Conservation (phyloP, 257 asterid genomes). For the Nicotiana attenuata region DNA sequence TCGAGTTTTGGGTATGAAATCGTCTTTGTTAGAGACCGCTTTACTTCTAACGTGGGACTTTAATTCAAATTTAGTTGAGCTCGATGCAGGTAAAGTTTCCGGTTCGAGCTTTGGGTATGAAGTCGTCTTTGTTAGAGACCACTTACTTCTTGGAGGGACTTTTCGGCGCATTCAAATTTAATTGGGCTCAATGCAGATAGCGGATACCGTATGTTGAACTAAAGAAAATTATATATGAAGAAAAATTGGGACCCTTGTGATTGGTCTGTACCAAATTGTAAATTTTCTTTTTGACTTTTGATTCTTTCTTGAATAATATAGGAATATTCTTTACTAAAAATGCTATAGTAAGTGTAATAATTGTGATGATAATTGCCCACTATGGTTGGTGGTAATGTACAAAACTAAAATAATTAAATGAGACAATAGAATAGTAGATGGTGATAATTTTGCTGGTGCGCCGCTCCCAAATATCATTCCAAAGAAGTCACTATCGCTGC, state of each 20-base stretch:
- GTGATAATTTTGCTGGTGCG: conserved; percentile 32
- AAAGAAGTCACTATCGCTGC: conserved; percentile 31
- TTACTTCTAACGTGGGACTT: too few species aligned
- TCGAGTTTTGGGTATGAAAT: too few species aligned
- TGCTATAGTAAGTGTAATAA: conserved; percentile 21
- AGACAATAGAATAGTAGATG: conserved; percentile 38
- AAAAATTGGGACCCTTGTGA: not conserved
- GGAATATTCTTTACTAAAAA: not conserved
- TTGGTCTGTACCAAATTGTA: not conserved
- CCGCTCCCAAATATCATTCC: conserved; percentile 70
- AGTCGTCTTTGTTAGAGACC: too few species aligned
- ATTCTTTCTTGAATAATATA: not conserved
- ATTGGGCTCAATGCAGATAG: too few species aligned
- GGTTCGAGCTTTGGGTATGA: too few species aligned
- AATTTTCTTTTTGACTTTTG: conserved; percentile 16
- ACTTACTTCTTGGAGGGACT: too few species aligned
- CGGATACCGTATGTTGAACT: too few species aligned
- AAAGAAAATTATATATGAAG: not conserved
- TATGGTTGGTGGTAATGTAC: conserved; percentile 37
- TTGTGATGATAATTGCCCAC: conserved; percentile 31
- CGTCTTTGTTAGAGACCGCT: too few species aligned
- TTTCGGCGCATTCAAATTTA: too few species aligned
- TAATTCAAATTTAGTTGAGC: too few species aligned
- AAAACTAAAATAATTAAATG: conserved; percentile 39
- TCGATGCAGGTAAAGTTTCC: too few species aligned